Conservation (phyloP, 805 yeast species). For the Yamadazyma scolyti region DNA sequence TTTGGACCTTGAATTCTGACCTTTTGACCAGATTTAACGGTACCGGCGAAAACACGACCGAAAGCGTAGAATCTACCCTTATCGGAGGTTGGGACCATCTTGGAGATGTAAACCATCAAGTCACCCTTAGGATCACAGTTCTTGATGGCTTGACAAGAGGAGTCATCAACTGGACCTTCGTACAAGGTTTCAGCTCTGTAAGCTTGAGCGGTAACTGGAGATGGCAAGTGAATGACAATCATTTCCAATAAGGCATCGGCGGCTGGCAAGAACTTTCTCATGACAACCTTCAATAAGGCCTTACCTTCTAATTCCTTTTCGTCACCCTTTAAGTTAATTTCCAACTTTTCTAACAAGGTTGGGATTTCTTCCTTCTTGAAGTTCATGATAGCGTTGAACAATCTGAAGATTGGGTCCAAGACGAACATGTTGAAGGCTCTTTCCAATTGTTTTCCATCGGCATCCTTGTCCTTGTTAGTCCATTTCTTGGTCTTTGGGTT, state of each 20-base stretch:
- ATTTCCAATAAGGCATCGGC: constrained; percentile 99
- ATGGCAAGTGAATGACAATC: constrained; percentile 98
- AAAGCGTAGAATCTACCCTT: constrained; percentile 99
- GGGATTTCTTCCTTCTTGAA: constrained; percentile 97
- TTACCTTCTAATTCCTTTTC: constrained; percentile 99
- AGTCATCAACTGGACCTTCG: constrained; percentile 98
- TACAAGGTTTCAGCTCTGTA: constrained; percentile 99
- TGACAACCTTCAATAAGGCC: constrained; percentile 95
- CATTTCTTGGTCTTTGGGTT: constrained; percentile 99
- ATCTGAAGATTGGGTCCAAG: constrained; percentile 97
- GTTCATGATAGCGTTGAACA: constrained; percentile 97
- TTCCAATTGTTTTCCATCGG: constrained; percentile 92
- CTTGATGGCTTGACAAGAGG: constrained; percentile 86
- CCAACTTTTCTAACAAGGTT: constrained; percentile 87
- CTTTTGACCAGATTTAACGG: constrained; percentile 98
- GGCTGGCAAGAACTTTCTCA: constrained; percentile 99
- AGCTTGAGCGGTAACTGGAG: constrained; percentile 98
- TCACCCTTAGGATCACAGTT: constrained; percentile 98
- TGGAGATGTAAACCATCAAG: constrained; percentile 98
- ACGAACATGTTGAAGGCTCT: constrained; percentile 99
- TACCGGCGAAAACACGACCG: constrained; percentile 99
- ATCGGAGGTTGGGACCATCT: constrained; percentile 99
- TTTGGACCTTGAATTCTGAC: constrained; percentile 99
- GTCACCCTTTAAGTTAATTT: constrained; percentile 88
- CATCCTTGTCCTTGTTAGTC: constrained; percentile 94